Evolutionary conservation across 2,329 filamentous ascomycete genomes (phyloP), one percentile per base, ranked within the genome.

Genomic region (Mollisia scopiformis): DNA sequence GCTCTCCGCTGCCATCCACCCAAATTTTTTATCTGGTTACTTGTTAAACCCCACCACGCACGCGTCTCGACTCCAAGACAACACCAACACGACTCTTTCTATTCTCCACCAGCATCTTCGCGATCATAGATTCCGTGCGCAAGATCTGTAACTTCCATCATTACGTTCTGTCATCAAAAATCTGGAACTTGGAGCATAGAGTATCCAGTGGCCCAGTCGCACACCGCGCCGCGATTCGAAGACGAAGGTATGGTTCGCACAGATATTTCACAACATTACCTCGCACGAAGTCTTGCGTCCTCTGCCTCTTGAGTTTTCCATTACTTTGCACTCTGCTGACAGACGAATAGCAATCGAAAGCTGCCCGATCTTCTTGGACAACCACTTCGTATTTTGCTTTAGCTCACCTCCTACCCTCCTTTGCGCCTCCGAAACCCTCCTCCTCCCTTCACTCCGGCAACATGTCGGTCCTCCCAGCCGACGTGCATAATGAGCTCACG

Each of bases 401-500:
- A 14, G 33, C 28, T 43, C 35, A 55, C 21, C 6, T 27, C 21
- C 13, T n/a, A 16, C 31, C 52, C 23, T 55, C 35, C 52, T 25
- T 54, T 28, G 52, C 23, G 19, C 35, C 23, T 7, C 35, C 1
- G 13, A 25, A 23, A 55, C 19, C 23, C 50, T 2, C 21, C 27
- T 37, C 46, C n/a, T 19, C n/a, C 31, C 16, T 33, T 6, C 14
- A 33, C 16, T 52, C 30, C 41, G 37, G 54, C 53, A 70, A 57
- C 67, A 95, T 96, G 92, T 97, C 94, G 76, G 79, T 97, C 69
- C 87, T 98, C 47, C 88, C 93, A 67, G 82, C 89, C 68, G 92
- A 97, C 74, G 85, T 95, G 73, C 91, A 95, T 76, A 84, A 87
- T 70, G 92, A 94, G 79, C 88, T 99, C 72, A 83, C 84, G 67